A percentile compares a stretch with the other conserved stretches of the same genome.
phyloP scores from a whole-genome alignment of 1,284 basidiomycete genomes.

The Sporisorium exsertum region DNA sequence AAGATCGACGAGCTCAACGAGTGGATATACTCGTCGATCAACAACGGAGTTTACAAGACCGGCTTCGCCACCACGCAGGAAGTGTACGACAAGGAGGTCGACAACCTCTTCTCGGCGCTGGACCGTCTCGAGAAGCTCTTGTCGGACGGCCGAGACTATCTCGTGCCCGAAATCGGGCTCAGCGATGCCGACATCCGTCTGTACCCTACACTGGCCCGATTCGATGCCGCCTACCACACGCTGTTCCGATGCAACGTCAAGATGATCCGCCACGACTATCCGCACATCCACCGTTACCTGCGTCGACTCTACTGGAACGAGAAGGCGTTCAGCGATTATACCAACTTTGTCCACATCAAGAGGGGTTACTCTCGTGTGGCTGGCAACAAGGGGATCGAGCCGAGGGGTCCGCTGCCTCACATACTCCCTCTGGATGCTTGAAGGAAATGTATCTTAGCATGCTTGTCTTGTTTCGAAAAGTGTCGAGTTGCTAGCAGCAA shows the following conservation, averaged over 20 bases:
- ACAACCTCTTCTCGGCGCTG: conserved; percentile 76
- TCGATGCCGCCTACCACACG: conserved; percentile 82
- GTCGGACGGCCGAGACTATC: conserved; percentile 79
- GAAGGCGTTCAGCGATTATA: conserved; percentile 85
- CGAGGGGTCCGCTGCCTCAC: conserved; percentile 45
- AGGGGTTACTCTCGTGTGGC: conserved; percentile 33
- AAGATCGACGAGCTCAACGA: conserved; percentile 84
- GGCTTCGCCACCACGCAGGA: conserved; percentile 81
- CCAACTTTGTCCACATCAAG: conserved; percentile 77
- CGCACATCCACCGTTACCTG: conserved; percentile 73
- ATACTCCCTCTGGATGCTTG: conserved; percentile 31
- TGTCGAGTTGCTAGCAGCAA: too few species aligned
- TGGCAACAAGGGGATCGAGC: conserved; percentile 34
- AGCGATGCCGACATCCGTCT: conserved; percentile 90
- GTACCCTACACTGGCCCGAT: conserved; percentile 85
- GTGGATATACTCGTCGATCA: conserved; percentile 75
- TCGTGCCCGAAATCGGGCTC: conserved; percentile 79
- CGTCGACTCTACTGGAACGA: conserved; percentile 89
- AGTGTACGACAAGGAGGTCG: conserved; percentile 83
- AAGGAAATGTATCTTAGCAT: background rate
- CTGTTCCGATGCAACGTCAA: conserved; percentile 88
- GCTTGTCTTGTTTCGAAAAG: background rate
- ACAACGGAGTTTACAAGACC: conserved; percentile 78
- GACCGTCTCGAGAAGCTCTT: conserved; percentile 84
- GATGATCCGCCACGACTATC: conserved; percentile 53